Evolutionary conservation across 2,329 filamentous ascomycete species (phyloP).

Genomic region (Clonostachys byssicola): DNA sequence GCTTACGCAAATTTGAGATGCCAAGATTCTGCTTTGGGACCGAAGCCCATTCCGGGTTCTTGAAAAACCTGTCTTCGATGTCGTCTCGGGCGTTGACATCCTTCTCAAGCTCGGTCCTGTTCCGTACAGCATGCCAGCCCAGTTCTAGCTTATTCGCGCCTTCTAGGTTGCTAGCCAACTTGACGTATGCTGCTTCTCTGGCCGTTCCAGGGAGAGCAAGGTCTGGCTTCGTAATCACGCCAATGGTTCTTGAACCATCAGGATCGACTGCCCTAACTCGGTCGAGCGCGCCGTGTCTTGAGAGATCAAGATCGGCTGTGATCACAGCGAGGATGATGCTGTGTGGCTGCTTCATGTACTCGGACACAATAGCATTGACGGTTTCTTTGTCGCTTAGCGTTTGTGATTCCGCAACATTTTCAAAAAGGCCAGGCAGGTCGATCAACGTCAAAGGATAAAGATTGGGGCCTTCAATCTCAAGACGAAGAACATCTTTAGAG

Average conservation of each 20-base stretch:
- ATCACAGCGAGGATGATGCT: conserved; percentile 46
- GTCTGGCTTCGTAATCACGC: conserved; percentile 57
- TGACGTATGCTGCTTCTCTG: conserved; percentile 7
- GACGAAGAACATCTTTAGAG: conserved; percentile 37
- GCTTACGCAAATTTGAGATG: conserved; percentile 2
- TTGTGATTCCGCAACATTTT: conserved; percentile 28
- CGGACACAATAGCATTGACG: conserved; percentile 40
- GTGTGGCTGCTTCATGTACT: conserved; percentile 37
- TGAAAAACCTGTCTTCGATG: conserved; percentile 19
- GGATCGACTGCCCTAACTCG: conserved; percentile 30
- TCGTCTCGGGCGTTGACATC: conserved; percentile 11
- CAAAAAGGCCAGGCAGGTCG: conserved; percentile 51
- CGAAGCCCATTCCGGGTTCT: conserved; percentile 10
- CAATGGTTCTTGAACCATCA: conserved; percentile 33
- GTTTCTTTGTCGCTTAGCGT: conserved; percentile 37
- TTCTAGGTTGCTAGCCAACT: conserved; percentile 10
- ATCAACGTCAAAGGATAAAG: conserved; percentile 46
- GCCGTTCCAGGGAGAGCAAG: conserved; percentile 16
- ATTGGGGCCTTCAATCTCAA: conserved; percentile 36
- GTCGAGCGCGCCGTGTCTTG: conserved; percentile 32
- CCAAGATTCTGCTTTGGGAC: conserved; percentile 6
- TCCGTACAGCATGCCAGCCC: conserved; percentile 1
- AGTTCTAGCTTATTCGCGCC: conserved; percentile 5
- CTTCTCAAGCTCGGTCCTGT: conserved; percentile 7
- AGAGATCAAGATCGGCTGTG: conserved; percentile 31